Base-by-base conservation (phyloP, 768 basidiomycete species). In the Termitomyces sp. region DNA sequence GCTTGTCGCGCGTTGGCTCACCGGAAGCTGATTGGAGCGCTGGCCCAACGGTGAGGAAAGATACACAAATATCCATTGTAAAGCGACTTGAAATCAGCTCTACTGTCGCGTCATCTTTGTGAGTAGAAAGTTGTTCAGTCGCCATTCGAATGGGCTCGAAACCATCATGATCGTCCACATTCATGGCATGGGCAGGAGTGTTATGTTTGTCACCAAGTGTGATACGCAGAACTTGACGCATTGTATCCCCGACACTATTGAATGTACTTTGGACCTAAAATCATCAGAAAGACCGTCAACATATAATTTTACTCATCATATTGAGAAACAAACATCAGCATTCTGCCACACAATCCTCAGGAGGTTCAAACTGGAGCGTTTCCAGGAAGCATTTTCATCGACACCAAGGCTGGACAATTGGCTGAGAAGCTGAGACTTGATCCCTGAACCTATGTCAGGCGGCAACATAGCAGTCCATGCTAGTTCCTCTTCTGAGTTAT, bases 261-360 rank as follows among this genome's bases (percentile, higher is more conserved):
- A 80, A 75, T 16, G 69, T 65, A 57, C 82, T 81, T 65, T 87
- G 86, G 26, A 86, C 75, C 88, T 91, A 20, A 2, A 37, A 57
- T 18, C 22, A 36, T 14, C 34, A 22, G 40, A 34, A 52, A 51
- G 32, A 18, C 39, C 26, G 20, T 39, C 51, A 12, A 26, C 44
- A n/a, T 50, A 36, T 13, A 3, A n/a, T 13, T 24, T 33, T 50
- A 44, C 27, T 27, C 20, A 33, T 20, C 16, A 47, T 43, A 34
- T 20, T 52, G 24, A 44, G 20, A 55, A 37, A 76, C 83, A 66
- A 62, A 93, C 93, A 63, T 92, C 89, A 44, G 76, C 65, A 58
- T 82, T 83, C 58, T 83, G 83, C 84, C 92, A 93, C 26, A 93
- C 69, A 8, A 80, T 68, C 30, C 76, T 74, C 49, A 89, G 81